Percentiles rank a stretch among this genome's conserved stretches.
Conservation (phyloP, 1,139 yeast species). For the Candida pseudoviswanathii region DNA sequence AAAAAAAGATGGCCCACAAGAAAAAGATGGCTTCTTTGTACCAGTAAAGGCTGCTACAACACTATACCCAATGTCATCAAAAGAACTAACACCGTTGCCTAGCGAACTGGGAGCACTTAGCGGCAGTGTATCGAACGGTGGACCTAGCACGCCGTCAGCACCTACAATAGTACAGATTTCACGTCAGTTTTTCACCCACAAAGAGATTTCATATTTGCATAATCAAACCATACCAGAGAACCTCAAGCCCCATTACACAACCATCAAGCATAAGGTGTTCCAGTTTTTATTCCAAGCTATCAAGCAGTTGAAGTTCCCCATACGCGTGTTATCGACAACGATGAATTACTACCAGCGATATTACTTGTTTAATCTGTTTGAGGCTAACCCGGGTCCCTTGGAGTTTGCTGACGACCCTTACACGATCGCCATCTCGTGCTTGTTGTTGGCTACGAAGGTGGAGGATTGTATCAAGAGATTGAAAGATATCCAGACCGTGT, state of each 20-base stretch:
- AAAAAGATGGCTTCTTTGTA: no score
- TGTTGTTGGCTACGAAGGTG: slow-evolving; percentile 80
- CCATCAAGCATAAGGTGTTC: slow-evolving; percentile 55
- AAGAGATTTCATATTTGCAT: slow-evolving; percentile 58
- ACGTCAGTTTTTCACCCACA: slow-evolving; percentile 62
- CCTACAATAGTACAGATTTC: slow-evolving; percentile 50
- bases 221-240: slow-evolving; percentile 54
- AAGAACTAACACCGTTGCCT: slow-evolving; percentile 8
- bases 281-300: slow-evolving; percentile 57
- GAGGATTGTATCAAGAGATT: slow-evolving; percentile 88
- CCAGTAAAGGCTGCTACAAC: no score
- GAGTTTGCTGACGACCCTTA: slow-evolving; percentile 37
- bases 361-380: slow-evolving; percentile 64
- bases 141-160: slow-evolving; percentile 8
- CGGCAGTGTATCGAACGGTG: not conserved
- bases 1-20: not conserved
- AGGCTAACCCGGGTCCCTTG: slow-evolving; percentile 28
- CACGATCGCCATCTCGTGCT: slow-evolving; percentile 69
- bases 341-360: slow-evolving; percentile 75
- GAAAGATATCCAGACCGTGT: slow-evolving; percentile 54
- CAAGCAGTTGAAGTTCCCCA: slow-evolving; percentile 60
- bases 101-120: not conserved
- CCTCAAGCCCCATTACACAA: slow-evolving; percentile 48
- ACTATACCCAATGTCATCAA: slow-evolving; percentile 7
- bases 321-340: slow-evolving; percentile 65